These are phyloP conservation scores for Helicocarpus griseus DNA, from an alignment of 2,329 filamentous ascomycete species.

Conservation along the genomic window DNA sequence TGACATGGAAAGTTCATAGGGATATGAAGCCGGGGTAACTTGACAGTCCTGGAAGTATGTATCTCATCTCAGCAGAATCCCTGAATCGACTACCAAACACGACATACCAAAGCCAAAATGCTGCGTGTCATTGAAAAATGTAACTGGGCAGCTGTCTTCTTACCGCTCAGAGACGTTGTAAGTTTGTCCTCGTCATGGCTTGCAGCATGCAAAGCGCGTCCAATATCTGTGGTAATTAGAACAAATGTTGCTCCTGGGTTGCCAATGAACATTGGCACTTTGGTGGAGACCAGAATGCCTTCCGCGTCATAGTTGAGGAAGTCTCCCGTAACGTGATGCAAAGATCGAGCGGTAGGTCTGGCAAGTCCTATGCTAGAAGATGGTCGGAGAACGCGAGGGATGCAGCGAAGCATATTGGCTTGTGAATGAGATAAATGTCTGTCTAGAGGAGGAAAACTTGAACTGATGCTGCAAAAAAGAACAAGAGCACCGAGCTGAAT, in stretches of 20 bases:
- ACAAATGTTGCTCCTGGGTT: slow-evolving; percentile 18
- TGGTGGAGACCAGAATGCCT: slow-evolving; percentile 14
- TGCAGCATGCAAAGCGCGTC: slow-evolving; percentile 17
- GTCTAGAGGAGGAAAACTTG: slow-evolving; percentile 36
- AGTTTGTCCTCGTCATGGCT: slow-evolving; percentile 7
- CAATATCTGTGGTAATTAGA: slow-evolving; percentile 15
- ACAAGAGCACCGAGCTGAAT: not conserved
- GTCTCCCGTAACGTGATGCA: slow-evolving; percentile 18
- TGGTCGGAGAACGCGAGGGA: not conserved
- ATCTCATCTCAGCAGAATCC: slow-evolving; percentile 2
- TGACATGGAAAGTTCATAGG: slow-evolving; percentile 14
- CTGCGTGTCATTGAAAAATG: slow-evolving; percentile 19
- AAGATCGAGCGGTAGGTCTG: slow-evolving; percentile 11
- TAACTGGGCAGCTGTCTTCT: slow-evolving; percentile 17
- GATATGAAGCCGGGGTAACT: slow-evolving; percentile 18
- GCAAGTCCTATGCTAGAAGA: not conserved
- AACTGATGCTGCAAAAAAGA: not conserved
- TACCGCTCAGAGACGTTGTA: slow-evolving; percentile 8
- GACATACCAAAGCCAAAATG: slow-evolving; percentile 19
- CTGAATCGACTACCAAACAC: not conserved
- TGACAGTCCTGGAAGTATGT: slow-evolving; percentile 10
- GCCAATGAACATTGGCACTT: slow-evolving; percentile 16
- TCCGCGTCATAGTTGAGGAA: slow-evolving; percentile 14
- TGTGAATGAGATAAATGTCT: slow-evolving; percentile 21
- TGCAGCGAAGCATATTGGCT: slow-evolving; percentile 2